Evolutionary conservation across 1,284 basidiomycete species (phyloP).

Genomic region (Inonotus hispidus): DNA sequence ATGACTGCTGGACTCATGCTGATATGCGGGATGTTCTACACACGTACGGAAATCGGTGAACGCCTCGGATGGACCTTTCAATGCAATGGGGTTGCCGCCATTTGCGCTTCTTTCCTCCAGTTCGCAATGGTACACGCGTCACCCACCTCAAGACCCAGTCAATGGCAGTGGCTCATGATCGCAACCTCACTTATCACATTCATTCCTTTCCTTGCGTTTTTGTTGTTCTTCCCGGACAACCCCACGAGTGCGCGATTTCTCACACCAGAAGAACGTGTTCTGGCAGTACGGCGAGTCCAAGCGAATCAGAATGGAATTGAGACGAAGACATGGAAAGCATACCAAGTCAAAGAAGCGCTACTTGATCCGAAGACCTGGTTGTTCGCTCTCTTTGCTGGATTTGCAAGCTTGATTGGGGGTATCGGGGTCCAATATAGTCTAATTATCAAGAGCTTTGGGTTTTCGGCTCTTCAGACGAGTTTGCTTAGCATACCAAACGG

Average conservation of each 20-base stretch:
- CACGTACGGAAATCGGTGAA: slow-evolving; percentile 28
- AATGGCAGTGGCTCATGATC: slow-evolving; percentile 30
- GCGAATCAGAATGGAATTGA: slow-evolving; percentile 25
- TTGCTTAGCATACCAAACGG: slow-evolving; percentile 30
- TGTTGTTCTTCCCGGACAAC: slow-evolving; percentile 26
- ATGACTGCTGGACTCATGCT: slow-evolving; percentile 29
- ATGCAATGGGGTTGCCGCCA: slow-evolving; percentile 29
- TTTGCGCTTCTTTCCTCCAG: slow-evolving; percentile 29
- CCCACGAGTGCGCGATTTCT: slow-evolving; percentile 27
- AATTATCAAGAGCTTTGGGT: slow-evolving; percentile 31
- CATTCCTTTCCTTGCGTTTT: slow-evolving; percentile 22
- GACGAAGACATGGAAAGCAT: slow-evolving; percentile 25
- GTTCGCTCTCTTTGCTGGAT: slow-evolving; percentile 23
- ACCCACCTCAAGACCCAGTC: slow-evolving; percentile 22
- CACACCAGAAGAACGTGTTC: slow-evolving; percentile 25
- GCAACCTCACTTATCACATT: slow-evolving; percentile 25
- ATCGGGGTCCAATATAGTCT: slow-evolving; percentile 26
- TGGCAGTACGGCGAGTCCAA: slow-evolving; percentile 28
- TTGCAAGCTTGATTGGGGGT: slow-evolving; percentile 24
- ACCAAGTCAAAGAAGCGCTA: slow-evolving; percentile 26
- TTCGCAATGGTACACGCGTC: slow-evolving; percentile 28
- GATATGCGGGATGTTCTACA: slow-evolving; percentile 29
- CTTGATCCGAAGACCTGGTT: slow-evolving; percentile 27
- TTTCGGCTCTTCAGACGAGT: slow-evolving; percentile 28
- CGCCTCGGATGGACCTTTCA: slow-evolving; percentile 28